Evolutionary conservation across 345 rosid species (phyloP), one percentile per base, ranked within the genome.

Genomic region (Noccaea caerulescens): DNA sequence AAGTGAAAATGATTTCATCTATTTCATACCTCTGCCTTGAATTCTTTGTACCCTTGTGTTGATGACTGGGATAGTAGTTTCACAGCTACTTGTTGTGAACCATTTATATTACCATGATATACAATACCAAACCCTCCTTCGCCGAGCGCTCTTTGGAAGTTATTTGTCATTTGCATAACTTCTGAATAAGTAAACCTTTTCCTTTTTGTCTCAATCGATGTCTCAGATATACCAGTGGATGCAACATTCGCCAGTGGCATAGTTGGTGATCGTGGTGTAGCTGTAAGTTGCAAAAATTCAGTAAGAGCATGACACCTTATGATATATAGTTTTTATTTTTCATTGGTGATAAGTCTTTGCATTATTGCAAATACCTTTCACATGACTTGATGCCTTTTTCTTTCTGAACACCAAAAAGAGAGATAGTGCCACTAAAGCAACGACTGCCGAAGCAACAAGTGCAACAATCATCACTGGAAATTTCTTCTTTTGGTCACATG

Each of bases 81-180:
- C 0, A 73, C 59, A 49, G 71, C 77, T 38, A 73, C 59, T 57
- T 54, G 57, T 1, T 71, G 37, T 10, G 57, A 43, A 44, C 20
- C 27, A 10, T 34, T 25, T 4, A 84, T 25, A 13, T 9, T 4
- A 6, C 87, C 91, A 30, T 59, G 68, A 57, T 81, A 84, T 10
- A 87, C 89, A 3, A 57, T 46, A 27, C 92, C 89, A 37, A 83
- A 85, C 4, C 88, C 86, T 59, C 86, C 92, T 73, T 80, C 69
- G 4, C 91, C 87, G 3, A 81, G 43, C 14, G 72, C 51, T 56
- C 10, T 76, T 25, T 54, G 2, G 12, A 83, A 85, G 52, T 80
- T 77, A 27, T 73, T 60, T 10, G 86, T 87, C 10, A 87, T 78
- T 8, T 32, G 56, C 10, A 47, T 44, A 11, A 84, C 68, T 27